Conservation (phyloP, 768 basidiomycete species). For the Boletus rubescentipes region DNA sequence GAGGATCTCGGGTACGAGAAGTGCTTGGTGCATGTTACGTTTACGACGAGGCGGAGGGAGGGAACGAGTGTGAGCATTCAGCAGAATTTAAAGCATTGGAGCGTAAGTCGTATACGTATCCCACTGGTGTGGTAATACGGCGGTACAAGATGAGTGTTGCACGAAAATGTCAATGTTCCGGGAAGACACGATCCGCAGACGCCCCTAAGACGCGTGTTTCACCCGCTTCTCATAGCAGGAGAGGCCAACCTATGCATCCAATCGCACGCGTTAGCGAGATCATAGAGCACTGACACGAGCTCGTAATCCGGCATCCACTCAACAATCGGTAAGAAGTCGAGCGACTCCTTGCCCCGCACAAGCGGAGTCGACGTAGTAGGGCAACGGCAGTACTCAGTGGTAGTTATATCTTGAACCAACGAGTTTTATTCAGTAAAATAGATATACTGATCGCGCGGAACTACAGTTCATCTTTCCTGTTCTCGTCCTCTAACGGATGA, state of each 20-base stretch:
- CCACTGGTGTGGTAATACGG: not conserved
- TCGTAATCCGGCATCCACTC: too few species aligned
- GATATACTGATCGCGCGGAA: not conserved
- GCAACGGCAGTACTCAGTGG: not conserved
- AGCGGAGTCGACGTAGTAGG: not conserved
- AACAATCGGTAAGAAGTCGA: not conserved
- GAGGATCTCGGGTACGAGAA: slow-evolving; percentile 23
- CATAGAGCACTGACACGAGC: too few species aligned
- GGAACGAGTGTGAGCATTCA: slow-evolving; percentile 8
- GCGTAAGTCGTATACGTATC: not conserved
- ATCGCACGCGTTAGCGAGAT: too few species aligned
- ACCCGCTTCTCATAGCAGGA: too few species aligned
- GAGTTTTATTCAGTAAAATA: not conserved
- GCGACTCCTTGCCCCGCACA: not conserved
- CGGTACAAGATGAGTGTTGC: not conserved
- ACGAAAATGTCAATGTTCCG: not conserved
- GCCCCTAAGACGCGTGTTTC: too few species aligned
- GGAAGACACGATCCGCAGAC: not conserved
- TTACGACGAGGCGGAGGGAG: not conserved
- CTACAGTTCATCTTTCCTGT: slow-evolving; percentile 33
- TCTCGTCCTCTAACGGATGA: slow-evolving; percentile 38
- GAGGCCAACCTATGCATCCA: too few species aligned
- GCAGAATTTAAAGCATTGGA: not conserved
- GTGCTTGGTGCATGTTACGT: slow-evolving; percentile 15
- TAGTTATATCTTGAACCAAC: not conserved